These are phyloP conservation scores for Pharnaceum exiguum DNA, from an alignment of 148 eudicot species.

Conservation along the genomic window DNA sequence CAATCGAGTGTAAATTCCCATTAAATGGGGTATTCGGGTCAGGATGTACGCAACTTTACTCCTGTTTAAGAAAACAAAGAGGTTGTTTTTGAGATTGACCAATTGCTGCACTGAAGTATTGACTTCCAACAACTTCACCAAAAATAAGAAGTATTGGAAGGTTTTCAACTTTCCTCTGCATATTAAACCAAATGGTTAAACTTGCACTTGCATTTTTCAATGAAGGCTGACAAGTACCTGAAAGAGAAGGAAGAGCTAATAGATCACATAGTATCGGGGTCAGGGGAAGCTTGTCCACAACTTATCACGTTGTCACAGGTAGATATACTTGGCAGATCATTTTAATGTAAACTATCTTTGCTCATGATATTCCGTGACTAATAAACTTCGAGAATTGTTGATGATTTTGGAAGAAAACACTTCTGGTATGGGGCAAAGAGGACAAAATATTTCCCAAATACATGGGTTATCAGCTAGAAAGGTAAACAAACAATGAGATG, in stretches of 20 bases:
- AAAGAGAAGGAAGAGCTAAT: constrained; percentile 45
- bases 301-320: constrained; percentile 46
- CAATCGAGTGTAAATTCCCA: too few species aligned
- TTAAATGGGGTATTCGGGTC: too few species aligned
- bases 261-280: constrained; percentile 27
- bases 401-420: constrained; percentile 38
- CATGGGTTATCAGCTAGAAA: constrained; percentile 45
- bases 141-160: too few species aligned
- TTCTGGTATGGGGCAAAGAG: constrained; percentile 70
- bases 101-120: too few species aligned
- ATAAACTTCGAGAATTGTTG: neutral
- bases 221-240: constrained; percentile 24
- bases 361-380: too few species aligned
- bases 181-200: too few species aligned
- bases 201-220: too few species aligned
- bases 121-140: too few species aligned
- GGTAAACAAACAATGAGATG: constrained; percentile 24
- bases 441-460: constrained; percentile 53
- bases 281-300: constrained; percentile 13
- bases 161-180: too few species aligned
- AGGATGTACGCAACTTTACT: too few species aligned
- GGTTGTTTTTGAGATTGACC: too few species aligned
- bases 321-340: neutral
- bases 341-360: neutral
- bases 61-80: too few species aligned